Evolutionary conservation across 2,329 filamentous ascomycete species (phyloP).

Genomic region (Huntiella abstrusa): DNA sequence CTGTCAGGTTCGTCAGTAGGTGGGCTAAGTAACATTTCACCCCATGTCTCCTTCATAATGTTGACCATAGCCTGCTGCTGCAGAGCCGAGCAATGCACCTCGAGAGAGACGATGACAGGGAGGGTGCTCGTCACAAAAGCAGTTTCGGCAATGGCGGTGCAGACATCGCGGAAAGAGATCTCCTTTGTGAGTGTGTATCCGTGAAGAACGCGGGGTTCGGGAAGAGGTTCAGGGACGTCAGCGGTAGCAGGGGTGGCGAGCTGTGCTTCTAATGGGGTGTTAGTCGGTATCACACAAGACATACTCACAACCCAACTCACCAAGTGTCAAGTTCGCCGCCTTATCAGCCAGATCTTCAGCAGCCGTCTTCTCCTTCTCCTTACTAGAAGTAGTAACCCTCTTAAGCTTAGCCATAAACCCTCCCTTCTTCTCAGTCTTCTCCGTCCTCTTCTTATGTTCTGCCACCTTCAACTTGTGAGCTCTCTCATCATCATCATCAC

Average conservation of each 20-base stretch:
- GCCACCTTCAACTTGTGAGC: conserved; percentile 7
- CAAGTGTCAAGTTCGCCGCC: conserved; percentile 30
- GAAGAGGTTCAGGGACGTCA: conserved; percentile 15
- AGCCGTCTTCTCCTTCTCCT: conserved; percentile 24
- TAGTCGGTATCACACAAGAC: background rate
- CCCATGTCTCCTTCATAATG: conserved; percentile 77
- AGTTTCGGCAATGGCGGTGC: conserved; percentile 56
- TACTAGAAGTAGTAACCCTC: conserved; percentile 20
- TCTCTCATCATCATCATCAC: conserved; percentile 28
- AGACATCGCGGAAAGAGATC: conserved; percentile 72
- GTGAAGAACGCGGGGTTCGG: conserved; percentile 65
- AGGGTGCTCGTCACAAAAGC: conserved; percentile 59
- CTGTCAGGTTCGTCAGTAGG: conserved; percentile 26
- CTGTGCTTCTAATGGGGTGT: conserved; percentile 3
- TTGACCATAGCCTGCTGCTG: conserved; percentile 85
- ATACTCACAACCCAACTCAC: conserved; percentile 17
- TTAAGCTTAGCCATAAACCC: conserved; percentile 42
- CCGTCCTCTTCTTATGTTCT: conserved; percentile 31
- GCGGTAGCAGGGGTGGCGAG: background rate
- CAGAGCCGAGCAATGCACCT: conserved; percentile 63
- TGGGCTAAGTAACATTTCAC: conserved; percentile 45
- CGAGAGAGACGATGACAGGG: conserved; percentile 83
- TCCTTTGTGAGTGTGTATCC: conserved; percentile 84
- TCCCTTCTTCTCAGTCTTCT: conserved; percentile 39
- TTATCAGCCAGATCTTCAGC: background rate